phyloP scores from a whole-genome alignment of 23 red algal species.

The Gracilaria domingensis region DNA sequence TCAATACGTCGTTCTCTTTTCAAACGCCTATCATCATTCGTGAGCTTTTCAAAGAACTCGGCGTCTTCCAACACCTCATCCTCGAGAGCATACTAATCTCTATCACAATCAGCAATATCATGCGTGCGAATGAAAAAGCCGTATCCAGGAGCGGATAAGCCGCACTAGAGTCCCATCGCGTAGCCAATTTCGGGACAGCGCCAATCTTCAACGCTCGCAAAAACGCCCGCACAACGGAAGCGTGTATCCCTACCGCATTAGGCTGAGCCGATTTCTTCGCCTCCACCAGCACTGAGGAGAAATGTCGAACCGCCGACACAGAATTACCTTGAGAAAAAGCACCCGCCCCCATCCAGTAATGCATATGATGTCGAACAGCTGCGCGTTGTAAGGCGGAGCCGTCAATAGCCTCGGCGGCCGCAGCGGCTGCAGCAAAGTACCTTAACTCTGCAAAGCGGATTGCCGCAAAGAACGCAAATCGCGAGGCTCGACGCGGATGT shows the following conservation, averaged over 20 bases:
- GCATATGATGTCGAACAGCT: constrained; percentile 43
- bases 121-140: constrained; percentile 31
- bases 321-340: neutral
- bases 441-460: constrained; percentile 26
- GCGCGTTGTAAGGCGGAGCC: constrained; percentile 33
- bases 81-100: constrained; percentile 42
- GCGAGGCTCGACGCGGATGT: constrained; percentile 35
- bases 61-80: constrained; percentile 70
- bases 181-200: neutral
- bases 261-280: constrained; percentile 22
- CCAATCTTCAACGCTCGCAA: constrained; percentile 41
- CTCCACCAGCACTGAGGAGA: constrained; percentile 31
- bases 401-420: constrained; percentile 39
- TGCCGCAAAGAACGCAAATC: constrained; percentile 57
- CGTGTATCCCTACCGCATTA: constrained; percentile 38
- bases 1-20: constrained; percentile 62
- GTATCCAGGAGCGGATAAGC: constrained; percentile 45
- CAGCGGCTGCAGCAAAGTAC: constrained; percentile 39
- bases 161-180: constrained; percentile 57
- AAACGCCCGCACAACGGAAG: constrained; percentile 51
- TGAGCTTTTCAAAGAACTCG: constrained; percentile 39
- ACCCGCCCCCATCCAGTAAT: constrained; percentile 43
- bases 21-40: neutral
- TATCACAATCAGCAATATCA: constrained; percentile 44
- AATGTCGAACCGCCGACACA: constrained; percentile 41